Conservation (phyloP, 208 protist species). For the Trichomonas gallinae region DNA sequence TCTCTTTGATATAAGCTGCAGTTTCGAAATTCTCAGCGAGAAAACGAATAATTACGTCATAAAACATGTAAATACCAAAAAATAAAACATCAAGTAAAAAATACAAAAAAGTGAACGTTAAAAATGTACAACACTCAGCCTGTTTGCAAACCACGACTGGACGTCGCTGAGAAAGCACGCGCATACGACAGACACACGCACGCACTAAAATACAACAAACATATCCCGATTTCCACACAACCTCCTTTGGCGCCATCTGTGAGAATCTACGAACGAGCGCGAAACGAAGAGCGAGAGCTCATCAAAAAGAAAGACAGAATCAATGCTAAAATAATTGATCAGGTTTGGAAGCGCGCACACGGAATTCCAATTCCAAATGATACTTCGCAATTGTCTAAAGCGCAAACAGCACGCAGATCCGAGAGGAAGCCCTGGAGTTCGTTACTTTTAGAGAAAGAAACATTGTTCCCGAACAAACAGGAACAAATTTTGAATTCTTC, state of each 20-base stretch:
- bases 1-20: no score
- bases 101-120: background rate
- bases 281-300: background rate
- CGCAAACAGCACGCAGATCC: background rate
- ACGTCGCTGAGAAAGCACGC: background rate
- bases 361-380: background rate
- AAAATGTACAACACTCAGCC: background rate
- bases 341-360: background rate
- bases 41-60: no score
- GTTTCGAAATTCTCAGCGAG: no score
- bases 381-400: background rate
- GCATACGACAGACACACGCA: background rate
- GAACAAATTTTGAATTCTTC: background rate
- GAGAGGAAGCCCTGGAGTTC: background rate
- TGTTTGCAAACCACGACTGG: background rate
- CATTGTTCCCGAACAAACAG: background rate
- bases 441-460: background rate
- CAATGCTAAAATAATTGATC: background rate
- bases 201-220: background rate
- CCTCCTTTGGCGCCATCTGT: background rate
- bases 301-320: background rate
- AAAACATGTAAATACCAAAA: no score
- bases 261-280: background rate
- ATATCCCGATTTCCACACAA: background rate
- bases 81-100: no score